Base-by-base conservation (phyloP, 2,329 filamentous ascomycete genomes). In the Dryadomyces quercivorus region DNA sequence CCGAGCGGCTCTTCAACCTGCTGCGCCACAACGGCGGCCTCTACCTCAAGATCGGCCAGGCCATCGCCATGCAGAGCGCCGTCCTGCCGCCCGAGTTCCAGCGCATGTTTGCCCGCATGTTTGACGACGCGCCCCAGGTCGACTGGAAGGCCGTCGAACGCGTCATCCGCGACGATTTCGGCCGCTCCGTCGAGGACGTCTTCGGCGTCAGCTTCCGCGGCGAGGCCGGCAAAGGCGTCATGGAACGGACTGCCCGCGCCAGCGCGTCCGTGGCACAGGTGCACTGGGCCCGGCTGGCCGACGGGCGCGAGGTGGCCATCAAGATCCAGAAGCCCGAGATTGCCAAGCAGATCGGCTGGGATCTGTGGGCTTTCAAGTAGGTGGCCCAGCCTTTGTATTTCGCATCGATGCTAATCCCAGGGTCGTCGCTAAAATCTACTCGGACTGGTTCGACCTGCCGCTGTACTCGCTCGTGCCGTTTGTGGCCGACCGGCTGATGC, bases 271-370 rank as follows among this genome's bases (percentile, higher is more conserved):
- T 98, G 9, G 93, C 93, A 1, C 93, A 97, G 70, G 93, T 98
- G 2, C 93, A 97, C 67, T 96, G 92, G 90, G 93, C 93, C 8
- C 76, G 85, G 57, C 69, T 97, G 55, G 71, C 81, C 3, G 92
- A 97, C 70, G 93, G 93, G 0, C 77, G 89, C 50, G 91, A 96
- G 72, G 87, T 97, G 21, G 93, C 93, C 2, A 80, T 98, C 66
- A 98, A 98, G 73, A 84, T 98, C 5, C 93, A 98, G 74, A 98
- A 97, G 73, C 80, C 85, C 51, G 92, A 96, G 74, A 97, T 98
- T 65, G 83, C 81, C 20, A 83, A 85, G 65, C 93, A 97, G 71
- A 87, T 96, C 42, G 82, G 84, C 5, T 95, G 90, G 90, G 93
- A 98, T 74, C 68, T 98, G 52, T 96, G 90, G 90, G 85, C 91